Evolutionary conservation across 441 rosid genomes (phyloP), one percentile per base, ranked within the genome.

Genomic region (Theobroma grandiflorum): DNA sequence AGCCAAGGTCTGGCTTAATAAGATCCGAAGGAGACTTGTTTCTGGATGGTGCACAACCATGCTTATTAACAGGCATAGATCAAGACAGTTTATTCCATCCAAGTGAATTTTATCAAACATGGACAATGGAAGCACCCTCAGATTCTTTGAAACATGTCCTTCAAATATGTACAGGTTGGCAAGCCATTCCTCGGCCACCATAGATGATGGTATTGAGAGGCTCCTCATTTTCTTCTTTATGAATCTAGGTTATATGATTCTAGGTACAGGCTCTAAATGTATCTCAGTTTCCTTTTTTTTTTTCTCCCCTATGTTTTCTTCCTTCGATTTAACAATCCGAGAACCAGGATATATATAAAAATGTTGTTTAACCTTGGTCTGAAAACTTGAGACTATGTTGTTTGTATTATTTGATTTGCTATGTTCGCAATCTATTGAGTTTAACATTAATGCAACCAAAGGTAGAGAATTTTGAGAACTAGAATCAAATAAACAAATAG

Each of bases 1-100:
- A 85, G 82, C 85, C 84, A 37, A 86, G 77, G 74, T 86, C 97
- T n/a, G 97, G 96, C 20, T 50, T 84, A 72, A 85, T 91, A 85
- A 88, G 78, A 79, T 93, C 93, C 11, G 93, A 94, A 80, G 91
- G 92, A 63, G 97, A 91, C 87, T 57, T 82, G 84, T 88, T 91
- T 83, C 84, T 89, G 78, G 83, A 83, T 37, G 95, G 93, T 82
- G 92, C 94, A 77, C 89, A 91, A 77, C 73, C 88, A 26, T 70
- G 85, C 78, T 59, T 83, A 82, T 52, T 80, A 73, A 65, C 83
- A 6, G 88, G 87, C 38, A 43, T 42, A 2, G 82, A 84, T 12
- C 87, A 86, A 74, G 86, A 84, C 80, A 80, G 76, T 31, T 85
- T 91, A n/a, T 93, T 91, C 80, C 95, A 91, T 83, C 97, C 97